These are phyloP conservation scores for Aspergillus aculeatus DNA, from an alignment of 2,329 filamentous ascomycete genomes.

Conservation along the genomic window DNA sequence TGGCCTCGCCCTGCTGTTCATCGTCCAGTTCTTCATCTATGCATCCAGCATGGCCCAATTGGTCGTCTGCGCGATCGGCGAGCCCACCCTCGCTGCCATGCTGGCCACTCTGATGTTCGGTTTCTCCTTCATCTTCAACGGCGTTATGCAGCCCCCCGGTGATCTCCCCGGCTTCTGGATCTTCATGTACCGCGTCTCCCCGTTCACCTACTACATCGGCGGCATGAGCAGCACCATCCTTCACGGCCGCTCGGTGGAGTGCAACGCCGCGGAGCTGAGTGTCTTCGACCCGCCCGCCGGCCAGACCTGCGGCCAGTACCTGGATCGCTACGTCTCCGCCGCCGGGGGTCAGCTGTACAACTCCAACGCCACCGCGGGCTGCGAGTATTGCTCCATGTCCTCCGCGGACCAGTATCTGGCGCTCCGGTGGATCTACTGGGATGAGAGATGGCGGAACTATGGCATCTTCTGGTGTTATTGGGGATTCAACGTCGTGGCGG, in stretches of 20 bases:
- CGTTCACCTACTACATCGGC: conserved; percentile 45
- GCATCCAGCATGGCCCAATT: conserved; percentile 78
- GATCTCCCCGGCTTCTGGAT: conserved; percentile 67
- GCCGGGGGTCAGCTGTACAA: conserved; percentile 2
- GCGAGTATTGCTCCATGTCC: conserved; percentile 6
- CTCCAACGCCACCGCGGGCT: not conserved
- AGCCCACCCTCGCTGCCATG: conserved; percentile 72
- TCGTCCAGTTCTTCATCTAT: conserved; percentile 74
- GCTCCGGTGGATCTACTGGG: conserved; percentile 2
- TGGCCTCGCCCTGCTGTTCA: conserved; percentile 73
- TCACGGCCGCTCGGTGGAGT: not conserved
- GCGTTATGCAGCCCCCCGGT: conserved; percentile 65
- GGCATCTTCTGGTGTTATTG: conserved; percentile 8
- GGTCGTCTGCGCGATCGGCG: conserved; percentile 72
- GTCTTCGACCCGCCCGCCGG: conserved; percentile 3
- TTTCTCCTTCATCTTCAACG: conserved; percentile 76
- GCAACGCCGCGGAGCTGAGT: not conserved
- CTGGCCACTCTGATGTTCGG: conserved; percentile 74
- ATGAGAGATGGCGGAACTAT: conserved; percentile 7
- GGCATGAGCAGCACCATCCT: conserved; percentile 1
- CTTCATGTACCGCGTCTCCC: conserved; percentile 60
- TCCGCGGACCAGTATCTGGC: conserved; percentile 1
- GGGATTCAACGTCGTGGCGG: not conserved
- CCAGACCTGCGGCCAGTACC: conserved; percentile 4
- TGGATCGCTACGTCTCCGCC: conserved; percentile 1